Evolutionary conservation across 805 yeast species (phyloP).

Genomic region (Sugiyamaella marilandica): DNA sequence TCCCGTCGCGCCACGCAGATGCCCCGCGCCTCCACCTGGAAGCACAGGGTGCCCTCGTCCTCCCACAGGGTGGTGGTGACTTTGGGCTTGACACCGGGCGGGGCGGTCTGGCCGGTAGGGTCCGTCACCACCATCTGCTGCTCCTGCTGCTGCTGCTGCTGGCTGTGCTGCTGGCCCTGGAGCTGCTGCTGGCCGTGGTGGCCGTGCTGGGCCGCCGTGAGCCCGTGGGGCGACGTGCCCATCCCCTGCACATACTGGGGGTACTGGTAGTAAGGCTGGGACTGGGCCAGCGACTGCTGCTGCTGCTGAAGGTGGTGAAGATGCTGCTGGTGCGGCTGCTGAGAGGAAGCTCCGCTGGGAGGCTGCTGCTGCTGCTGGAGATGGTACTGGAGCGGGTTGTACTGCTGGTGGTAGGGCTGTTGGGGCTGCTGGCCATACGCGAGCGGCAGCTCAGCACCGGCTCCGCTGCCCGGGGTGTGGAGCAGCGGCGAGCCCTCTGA

Average conservation of each 20-base stretch:
- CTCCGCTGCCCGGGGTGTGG: slow-evolving; percentile 1
- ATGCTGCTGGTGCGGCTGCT: slow-evolving; percentile 16
- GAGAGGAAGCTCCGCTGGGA: too few species aligned
- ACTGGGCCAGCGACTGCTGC: slow-evolving; percentile 15
- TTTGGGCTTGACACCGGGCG: slow-evolving; percentile 44
- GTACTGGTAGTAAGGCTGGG: slow-evolving; percentile 15
- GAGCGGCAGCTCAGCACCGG: slow-evolving; percentile 1
- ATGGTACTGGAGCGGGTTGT: slow-evolving; percentile 12
- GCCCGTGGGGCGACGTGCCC: background rate
- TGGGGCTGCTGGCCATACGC: slow-evolving; percentile 5
- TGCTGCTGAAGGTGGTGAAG: slow-evolving; percentile 19
- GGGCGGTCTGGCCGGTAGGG: slow-evolving; percentile 37
- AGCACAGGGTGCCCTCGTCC: slow-evolving; percentile 77
- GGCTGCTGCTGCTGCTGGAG: slow-evolving; percentile 14
- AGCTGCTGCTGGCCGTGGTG: slow-evolving; percentile 8
- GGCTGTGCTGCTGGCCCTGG: slow-evolving; percentile 2
- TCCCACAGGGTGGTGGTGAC: slow-evolving; percentile 87
- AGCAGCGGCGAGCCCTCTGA: slow-evolving; percentile 12
- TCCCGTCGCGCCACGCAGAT: slow-evolving; percentile 78
- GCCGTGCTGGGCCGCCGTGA: background rate
- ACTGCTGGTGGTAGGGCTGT: slow-evolving; percentile 16
- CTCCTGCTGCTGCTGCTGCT: slow-evolving; percentile 12
- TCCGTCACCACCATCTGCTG: slow-evolving; percentile 30
- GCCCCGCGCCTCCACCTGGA: slow-evolving; percentile 79
- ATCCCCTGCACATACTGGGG: slow-evolving; percentile 9